Percentiles rank a stretch among this genome's conserved stretches.
These are phyloP conservation scores for Trematosphaeria pertusa DNA, from an alignment of 2,329 filamentous ascomycete species.

Conservation along the genomic window DNA sequence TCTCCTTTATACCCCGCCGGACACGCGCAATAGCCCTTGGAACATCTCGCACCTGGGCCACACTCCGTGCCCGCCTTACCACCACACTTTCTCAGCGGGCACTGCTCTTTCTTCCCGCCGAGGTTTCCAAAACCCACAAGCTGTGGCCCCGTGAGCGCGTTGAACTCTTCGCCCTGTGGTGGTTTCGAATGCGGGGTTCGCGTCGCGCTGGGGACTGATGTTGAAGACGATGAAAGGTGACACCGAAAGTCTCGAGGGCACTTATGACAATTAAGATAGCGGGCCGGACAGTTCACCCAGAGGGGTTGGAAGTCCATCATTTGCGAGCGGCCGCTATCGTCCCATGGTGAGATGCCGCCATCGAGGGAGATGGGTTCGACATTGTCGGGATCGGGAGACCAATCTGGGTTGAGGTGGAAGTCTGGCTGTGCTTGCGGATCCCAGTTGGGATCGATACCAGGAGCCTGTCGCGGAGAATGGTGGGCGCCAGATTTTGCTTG, in stretches of 20 bases:
- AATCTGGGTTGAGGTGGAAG: conserved; percentile 13
- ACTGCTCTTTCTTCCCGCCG: conserved; percentile 1
- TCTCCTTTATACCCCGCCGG: conserved; percentile 10
- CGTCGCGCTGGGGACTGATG: too few relatives aligned
- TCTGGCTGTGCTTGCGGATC: background rate
- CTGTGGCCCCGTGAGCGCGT: background rate
- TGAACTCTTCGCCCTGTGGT: conserved; percentile 1
- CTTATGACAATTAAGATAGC: conserved; percentile 17
- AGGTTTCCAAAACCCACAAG: background rate
- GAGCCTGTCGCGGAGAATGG: conserved; percentile 7
- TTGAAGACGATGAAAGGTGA: background rate
- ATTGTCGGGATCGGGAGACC: conserved; percentile 14
- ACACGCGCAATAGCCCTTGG: conserved; percentile 15
- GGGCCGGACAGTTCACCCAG: conserved; percentile 12
- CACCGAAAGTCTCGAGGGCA: conserved; percentile 20
- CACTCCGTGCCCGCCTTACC: background rate
- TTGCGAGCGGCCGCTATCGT: conserved; percentile 19
- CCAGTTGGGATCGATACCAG: background rate
- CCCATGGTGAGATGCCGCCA: conserved; percentile 15
- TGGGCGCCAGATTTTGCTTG: background rate
- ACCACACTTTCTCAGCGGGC: conserved; percentile 12
- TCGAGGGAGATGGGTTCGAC: conserved; percentile 13
- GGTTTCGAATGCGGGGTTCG: too few relatives aligned
- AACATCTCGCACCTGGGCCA: conserved; percentile 6
- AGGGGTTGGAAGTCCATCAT: conserved; percentile 12